Base-by-base conservation (phyloP, 1,284 basidiomycete species). In the Vanrija humicola region DNA sequence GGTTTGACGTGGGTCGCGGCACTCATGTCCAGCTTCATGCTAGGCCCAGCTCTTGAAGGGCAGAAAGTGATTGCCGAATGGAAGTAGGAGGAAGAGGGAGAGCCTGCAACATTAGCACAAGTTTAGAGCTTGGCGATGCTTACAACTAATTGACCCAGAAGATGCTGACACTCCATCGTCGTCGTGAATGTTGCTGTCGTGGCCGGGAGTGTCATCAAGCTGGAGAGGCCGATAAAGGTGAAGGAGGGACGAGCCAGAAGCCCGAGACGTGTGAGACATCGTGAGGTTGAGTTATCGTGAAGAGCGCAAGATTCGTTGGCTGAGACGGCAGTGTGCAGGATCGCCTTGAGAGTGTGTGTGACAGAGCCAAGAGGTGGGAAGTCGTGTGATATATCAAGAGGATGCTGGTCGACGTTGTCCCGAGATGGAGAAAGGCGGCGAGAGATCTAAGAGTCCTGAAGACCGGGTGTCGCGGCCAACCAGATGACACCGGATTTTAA, bases 171-270 rank as follows among this genome's bases (percentile, higher is more conserved):
- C 21, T 14, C 25, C 34, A 5, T 45, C 44, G 0, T 52, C 38
- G 7, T 38, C 19, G 28, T 52, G 49, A 9, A 46, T 29, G 12
- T 12, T 14, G 34, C 34, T 34, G 6, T 55, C 47, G 4, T 58
- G 51, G 26, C 28, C 25, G 10, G 55, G 56, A 16, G 52, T 48
- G 21, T 56, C 52, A 10, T 52, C 23, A n/a, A 56, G 45, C n/a
- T 42, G 49, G 16, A 52, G 28, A 34, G 72, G 72, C 10, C 72
- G 63, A 49, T 67, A 58, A 21, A 65, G 59, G 18, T 72, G 70
- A 42, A 74, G 62, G 12, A 74, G 64, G 34, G 72, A 74, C 3
- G 68, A 66, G 47, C 65, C 55, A 5, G 68, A 63, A 4, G 63
- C 62, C 14, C 54, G 34, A 21, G 64, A 47, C 3, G 42, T 25